These are phyloP conservation scores for Phycomyces nitens DNA, from an alignment of 192 early-diverging fungal species.

Conservation along the genomic window DNA sequence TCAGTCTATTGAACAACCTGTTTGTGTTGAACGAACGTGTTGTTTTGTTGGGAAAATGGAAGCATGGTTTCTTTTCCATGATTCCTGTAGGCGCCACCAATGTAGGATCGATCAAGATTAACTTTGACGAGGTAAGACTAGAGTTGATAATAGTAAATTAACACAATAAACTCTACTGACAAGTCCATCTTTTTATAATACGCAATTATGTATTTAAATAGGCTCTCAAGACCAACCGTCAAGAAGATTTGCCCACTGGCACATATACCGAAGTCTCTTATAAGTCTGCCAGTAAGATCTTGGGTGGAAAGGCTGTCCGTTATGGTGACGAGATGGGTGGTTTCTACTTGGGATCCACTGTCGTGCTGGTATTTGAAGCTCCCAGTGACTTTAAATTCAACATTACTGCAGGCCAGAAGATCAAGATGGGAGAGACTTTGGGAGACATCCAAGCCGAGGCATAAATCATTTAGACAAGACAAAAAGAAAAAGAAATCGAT, in stretches of 20 bases:
- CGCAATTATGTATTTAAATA: conserved; percentile 10
- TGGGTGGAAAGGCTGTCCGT: conserved; percentile 64
- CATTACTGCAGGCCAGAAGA: conserved; percentile 66
- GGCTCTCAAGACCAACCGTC: conserved; percentile 64
- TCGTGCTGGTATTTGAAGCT: conserved; percentile 97
- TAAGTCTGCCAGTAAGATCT: conserved; percentile 50
- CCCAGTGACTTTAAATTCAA: conserved; percentile 77
- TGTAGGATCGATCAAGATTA: conserved; percentile 92
- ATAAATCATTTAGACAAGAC: conserved; percentile 3
- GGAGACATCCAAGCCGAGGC: conserved; percentile 40
- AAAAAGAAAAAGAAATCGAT: too few relatives aligned
- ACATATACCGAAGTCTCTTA: conserved; percentile 76
- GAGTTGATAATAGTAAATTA: background rate
- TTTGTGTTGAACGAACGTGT: conserved; percentile 98
- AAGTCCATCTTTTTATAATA: background rate
- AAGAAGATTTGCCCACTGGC: conserved; percentile 59
- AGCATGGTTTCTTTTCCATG: conserved; percentile 93
- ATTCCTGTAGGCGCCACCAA: conserved; percentile 97
- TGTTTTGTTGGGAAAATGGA: conserved; percentile 88
- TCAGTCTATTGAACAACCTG: conserved; percentile 76
- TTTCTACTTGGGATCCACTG: conserved; percentile 90
- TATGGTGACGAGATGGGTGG: conserved; percentile 93
- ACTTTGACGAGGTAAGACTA: conserved; percentile 77
- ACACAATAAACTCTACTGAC: too few relatives aligned
- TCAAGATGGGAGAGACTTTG: conserved; percentile 82